Evolutionary conservation across 805 yeast genomes (phyloP), one percentile per base, ranked within the genome.

Genomic region (Clavispora santaluciae): DNA sequence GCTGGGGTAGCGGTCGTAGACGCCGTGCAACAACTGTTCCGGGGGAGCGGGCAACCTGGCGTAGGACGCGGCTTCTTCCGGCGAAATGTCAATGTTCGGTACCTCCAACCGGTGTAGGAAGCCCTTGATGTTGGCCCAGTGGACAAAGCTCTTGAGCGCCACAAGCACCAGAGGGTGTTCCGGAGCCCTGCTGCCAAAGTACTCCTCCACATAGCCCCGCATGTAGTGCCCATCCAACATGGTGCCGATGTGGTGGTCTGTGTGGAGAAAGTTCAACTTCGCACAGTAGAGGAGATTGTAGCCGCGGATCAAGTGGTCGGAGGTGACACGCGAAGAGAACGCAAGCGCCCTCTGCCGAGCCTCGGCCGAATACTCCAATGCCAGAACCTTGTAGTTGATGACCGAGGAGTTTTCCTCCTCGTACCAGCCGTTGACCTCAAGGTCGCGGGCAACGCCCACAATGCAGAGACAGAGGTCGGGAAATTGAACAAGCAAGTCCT

Each of bases 241-340:
- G n/a, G 76, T 72, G 39, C 76, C 71, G 15, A 73, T 68, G 52
- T 71, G 77, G 50, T 76, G 82, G 51, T 76, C 81, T 1, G 80
- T 73, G 44, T 76, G 81, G 41, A 75, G 61, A 48, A 75, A 76
- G 50, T 75, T 73, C 44, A 76, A 62, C 46, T 73, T 75, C 13
- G 78, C 57, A 15, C 76, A 70, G 22, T 69, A 58, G 43, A 76
- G 42, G 13, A 76, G 54, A 46, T 63, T 60, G 33, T 68, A 55
- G 4, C 80, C 81, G 50, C 59, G 57, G 21, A 50, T 47, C 29
- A 75, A 59, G 47, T 75, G 77, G 5, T 53, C 41, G 1, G 56
- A 56, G 1, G 54, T 46, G 5, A 70, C 63, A 2, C 44, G 39
- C 4, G 29, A 16, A 9, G 47, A 46, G 36, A 50, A 73, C 2